Evolutionary conservation across 441 rosid species (phyloP), one percentile per base, ranked within the genome.

Genomic region (Omphalea diandra): DNA sequence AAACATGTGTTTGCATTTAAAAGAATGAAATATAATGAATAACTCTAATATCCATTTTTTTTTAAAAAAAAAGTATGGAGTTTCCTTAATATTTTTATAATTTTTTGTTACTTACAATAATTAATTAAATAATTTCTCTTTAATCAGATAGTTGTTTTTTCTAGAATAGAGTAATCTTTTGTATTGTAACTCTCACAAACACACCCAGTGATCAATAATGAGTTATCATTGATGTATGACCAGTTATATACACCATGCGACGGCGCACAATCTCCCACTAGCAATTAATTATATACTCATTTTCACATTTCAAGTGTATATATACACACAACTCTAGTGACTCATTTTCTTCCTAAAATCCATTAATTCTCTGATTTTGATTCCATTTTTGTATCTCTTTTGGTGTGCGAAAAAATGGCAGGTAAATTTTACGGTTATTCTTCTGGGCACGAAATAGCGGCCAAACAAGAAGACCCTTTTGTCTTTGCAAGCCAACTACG

Each of bases 201-300:
- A 50, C 55, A 52, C 61, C 47, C 74, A 1, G 24, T 15, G 40
- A 54, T 18, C 24, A 54, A 72, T 73, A 58, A 73, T 56, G 40
- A 31, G 31, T 60, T n/a, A 43, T 35, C 18, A 49, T 69, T 69
- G 65, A 69, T 68, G 74, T 67, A 65, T 53, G 63, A 55, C 53
- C 73, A 58, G 69, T 74, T 66, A 50, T 41, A 41, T 20, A n/a
- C n/a, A n/a, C n/a, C 38, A 56, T 27, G 56, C 24, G 77, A 57
- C 78, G 78, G 78, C 78, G 78, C 78, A 67, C 78, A 59, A 24
- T 70, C 69, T 67, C 56, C 73, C n/a, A n/a, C n/a, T 2, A 73
- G 43, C 33, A 60, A 3, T 66, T 20, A 65, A 18, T 53, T 47
- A 40, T n/a, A 31, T 36, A 8, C 43, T 24, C 35, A 3, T 7